Evolutionary conservation across 2,329 filamentous ascomycete genomes (phyloP).

Genomic region (Colletotrichum salicis): DNA sequence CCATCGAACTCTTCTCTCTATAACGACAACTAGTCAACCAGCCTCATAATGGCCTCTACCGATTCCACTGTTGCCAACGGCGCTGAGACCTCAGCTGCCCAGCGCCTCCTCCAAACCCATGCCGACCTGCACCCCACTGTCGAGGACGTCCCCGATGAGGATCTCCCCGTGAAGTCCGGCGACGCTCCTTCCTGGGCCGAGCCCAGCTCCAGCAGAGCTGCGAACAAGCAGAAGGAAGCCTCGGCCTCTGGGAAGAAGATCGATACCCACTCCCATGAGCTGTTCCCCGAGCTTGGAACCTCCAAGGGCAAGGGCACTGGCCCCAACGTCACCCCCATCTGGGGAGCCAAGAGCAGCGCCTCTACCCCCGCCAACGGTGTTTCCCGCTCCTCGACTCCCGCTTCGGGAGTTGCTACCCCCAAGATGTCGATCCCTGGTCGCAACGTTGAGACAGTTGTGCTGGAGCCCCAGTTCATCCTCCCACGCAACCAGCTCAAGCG

Average conservation of each 20-base stretch:
- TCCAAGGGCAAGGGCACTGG: constrained; percentile 70
- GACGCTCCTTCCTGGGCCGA: constrained; percentile 59
- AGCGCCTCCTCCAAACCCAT: constrained; percentile 74
- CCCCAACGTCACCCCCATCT: constrained; percentile 75
- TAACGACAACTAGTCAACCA: constrained; percentile 6
- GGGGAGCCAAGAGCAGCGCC: constrained; percentile 78
- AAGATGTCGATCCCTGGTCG: constrained; percentile 82
- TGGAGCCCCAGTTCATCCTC: constrained; percentile 80
- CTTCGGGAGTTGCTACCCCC: constrained; percentile 65
- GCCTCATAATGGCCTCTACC: constrained; percentile 54
- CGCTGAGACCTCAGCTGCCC: constrained; percentile 63
- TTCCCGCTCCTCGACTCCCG: constrained; percentile 72
- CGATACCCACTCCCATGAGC: constrained; percentile 88
- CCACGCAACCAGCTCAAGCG: constrained; percentile 83
- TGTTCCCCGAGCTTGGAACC: constrained; percentile 90
- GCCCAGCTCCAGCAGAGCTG: constrained; percentile 69
- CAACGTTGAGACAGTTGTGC: constrained; percentile 78
- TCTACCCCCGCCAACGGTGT: constrained; percentile 63
- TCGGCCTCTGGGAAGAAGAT: constrained; percentile 59
- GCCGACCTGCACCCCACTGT: constrained; percentile 72
- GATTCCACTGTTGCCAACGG: constrained; percentile 48
- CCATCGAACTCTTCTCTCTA: constrained; percentile 16
- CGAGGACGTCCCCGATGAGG: constrained; percentile 85
- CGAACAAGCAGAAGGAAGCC: constrained; percentile 74
- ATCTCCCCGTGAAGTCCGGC: constrained; percentile 68